Evolutionary conservation across 176 grass and related monocot species (phyloP), one percentile per base, ranked within the genome.

Genomic region (Eragrostis curvula): DNA sequence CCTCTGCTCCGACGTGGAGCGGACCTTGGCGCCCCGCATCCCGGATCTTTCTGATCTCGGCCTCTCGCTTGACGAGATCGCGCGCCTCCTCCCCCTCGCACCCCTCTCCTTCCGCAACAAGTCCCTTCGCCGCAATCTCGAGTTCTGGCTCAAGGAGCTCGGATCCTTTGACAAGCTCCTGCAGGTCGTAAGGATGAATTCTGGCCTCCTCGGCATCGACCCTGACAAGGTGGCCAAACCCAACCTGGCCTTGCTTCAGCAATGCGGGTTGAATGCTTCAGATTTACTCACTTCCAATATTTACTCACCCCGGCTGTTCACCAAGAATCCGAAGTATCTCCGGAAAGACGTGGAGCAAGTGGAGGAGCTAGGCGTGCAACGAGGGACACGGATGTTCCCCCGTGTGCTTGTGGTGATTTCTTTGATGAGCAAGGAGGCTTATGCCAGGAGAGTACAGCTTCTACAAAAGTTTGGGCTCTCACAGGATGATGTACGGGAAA

Each of bases 181-280:
- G 2, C 32, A 36, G 32, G 32, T 4, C 4, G 3, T 36, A 2
- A 36, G 32, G 32, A 4, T 4, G 32, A 2, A 36, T 36, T 36
- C 32, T 36, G 32, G 3, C 32, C 32, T 36, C 32, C 32, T 36
- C 32, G 4, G 32, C 32, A 4, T 36, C 32, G 32, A 36, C 32
- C 32, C 32, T 2, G 32, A 36, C 32, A 36, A 36, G 32, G 32
- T 4, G 32, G 32, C 32, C 32, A 36, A 36, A 36, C 32, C 32
- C 32, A 36, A 36, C 32, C 2, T 36, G 32, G 32, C 32, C 32
- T 4, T 36, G 2, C 32, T 36, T 36, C 7, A 16, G 81, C 20
- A 85, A 28, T 70, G 69, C 20, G 87, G 87, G 27, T 12, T 88
- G 36, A 43, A 17, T 45, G 44, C 41, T 68, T 36, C 29, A 5